A percentile compares a stretch with the other conserved stretches of the same genome.
Conservation (phyloP, 2,329 filamentous ascomycete genomes). For the Fonsecaea monophora region DNA sequence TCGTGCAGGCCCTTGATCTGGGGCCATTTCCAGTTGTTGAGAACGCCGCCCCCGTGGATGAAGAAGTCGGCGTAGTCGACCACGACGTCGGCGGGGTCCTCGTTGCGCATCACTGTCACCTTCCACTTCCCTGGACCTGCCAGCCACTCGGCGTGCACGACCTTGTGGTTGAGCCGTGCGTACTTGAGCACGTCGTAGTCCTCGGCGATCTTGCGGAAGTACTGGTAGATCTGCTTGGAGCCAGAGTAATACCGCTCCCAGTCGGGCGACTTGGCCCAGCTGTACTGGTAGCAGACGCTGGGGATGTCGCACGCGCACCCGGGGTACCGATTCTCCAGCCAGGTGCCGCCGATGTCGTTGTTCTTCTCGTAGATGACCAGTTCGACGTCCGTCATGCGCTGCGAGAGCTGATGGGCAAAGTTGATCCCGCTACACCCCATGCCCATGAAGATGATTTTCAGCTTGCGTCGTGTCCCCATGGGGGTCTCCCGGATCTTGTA, state of each 20-base stretch:
- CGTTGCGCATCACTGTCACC: background rate
- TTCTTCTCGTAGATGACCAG: slow-evolving; percentile 25
- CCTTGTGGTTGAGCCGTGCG: slow-evolving; percentile 39
- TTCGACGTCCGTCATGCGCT: slow-evolving; percentile 32
- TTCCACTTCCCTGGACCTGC: background rate
- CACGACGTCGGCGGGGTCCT: background rate
- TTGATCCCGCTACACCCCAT: slow-evolving; percentile 45
- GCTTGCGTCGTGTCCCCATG: slow-evolving; percentile 21
- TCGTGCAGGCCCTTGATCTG: slow-evolving; percentile 57
- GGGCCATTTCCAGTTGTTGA: slow-evolving; percentile 59
- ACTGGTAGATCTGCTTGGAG: slow-evolving; percentile 41
- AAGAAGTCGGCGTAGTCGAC: slow-evolving; percentile 1
- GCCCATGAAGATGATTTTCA: slow-evolving; percentile 33
- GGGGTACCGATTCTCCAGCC: slow-evolving; percentile 39
- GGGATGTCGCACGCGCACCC: slow-evolving; percentile 46
- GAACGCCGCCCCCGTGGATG: background rate
- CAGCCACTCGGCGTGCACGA: slow-evolving; percentile 36
- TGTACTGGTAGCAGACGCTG: slow-evolving; percentile 44
- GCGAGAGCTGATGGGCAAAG: slow-evolving; percentile 32
- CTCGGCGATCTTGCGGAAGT: slow-evolving; percentile 39
- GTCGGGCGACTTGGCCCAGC: slow-evolving; percentile 45
- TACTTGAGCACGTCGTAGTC: slow-evolving; percentile 41
- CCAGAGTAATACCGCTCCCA: slow-evolving; percentile 39
- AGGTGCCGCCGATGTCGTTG: too few relatives aligned
- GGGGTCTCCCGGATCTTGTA: background rate